Percentiles rank a stretch among this genome's conserved stretches.
Conservation (phyloP, 176 grass and related monocot genomes). For the Avena eriantha region DNA sequence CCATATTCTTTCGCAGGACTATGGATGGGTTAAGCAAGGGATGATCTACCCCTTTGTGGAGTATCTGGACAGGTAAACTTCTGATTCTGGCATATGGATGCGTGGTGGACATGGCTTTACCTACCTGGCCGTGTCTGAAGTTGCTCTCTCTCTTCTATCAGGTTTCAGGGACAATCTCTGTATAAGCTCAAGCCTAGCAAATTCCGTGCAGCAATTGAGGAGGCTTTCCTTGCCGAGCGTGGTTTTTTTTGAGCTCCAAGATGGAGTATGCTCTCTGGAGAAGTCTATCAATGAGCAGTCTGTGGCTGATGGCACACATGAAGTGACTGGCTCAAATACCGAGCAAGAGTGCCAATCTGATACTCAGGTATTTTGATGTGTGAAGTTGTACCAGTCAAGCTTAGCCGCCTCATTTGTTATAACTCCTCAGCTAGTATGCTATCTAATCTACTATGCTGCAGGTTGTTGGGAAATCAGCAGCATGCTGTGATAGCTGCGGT, state of each 20-base stretch:
- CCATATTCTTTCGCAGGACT: slow-evolving; percentile 56
- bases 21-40: slow-evolving; percentile 89
- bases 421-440: not conserved
- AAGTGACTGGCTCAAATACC: slow-evolving; percentile 66
- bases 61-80: slow-evolving; percentile 67
- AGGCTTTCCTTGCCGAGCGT: slow-evolving; percentile 81
- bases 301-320: slow-evolving; percentile 41
- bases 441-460: slow-evolving; percentile 41
- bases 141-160: slow-evolving; percentile 36
- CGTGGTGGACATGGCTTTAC: not conserved
- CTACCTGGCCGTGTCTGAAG: slow-evolving; percentile 22
- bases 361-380: slow-evolving; percentile 44
- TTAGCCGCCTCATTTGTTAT: not conserved
- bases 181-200: slow-evolving; percentile 69
- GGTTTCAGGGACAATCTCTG: slow-evolving; percentile 80
- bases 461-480: slow-evolving; percentile 52
- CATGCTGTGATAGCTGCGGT: slow-evolving; percentile 68
- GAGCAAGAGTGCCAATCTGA: slow-evolving; percentile 76
- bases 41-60: slow-evolving; percentile 87
- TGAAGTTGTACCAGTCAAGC: not conserved
- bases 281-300: slow-evolving; percentile 50
- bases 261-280: slow-evolving; percentile 39
- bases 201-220: slow-evolving; percentile 82
- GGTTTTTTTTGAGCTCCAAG: slow-evolving; percentile 66
- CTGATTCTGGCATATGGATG: not conserved